Conservation (phyloP, 306 rosid species). For the Gleditsia sinensis region DNA sequence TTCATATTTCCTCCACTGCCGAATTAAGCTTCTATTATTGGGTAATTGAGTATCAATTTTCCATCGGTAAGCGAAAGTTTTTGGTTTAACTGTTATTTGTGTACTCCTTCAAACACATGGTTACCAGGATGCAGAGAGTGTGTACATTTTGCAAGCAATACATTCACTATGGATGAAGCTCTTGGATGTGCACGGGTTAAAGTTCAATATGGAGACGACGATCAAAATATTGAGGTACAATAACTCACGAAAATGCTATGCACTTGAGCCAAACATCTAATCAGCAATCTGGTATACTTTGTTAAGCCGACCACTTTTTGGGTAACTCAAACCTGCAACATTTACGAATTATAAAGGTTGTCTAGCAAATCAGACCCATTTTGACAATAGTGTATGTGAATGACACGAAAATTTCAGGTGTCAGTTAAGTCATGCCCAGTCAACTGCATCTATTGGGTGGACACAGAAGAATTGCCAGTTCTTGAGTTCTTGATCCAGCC, state of each 20-base stretch:
- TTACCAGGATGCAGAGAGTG: conserved; percentile 76
- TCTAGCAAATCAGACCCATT: no score
- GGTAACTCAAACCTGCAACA: no score
- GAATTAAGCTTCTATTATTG: background rate
- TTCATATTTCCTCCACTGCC: background rate
- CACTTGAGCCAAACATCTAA: background rate
- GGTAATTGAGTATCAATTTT: background rate
- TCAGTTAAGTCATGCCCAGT: conserved; percentile 78
- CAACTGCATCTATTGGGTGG: conserved; percentile 82
- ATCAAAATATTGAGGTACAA: conserved; percentile 62
- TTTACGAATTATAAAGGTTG: no score
- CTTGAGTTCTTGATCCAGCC: conserved; percentile 78
- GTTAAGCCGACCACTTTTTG: no score
- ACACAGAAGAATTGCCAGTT: conserved; percentile 54
- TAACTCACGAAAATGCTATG: background rate
- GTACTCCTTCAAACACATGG: background rate
- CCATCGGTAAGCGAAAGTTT: background rate
- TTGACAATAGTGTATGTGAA: no score
- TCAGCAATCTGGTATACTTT: no score
- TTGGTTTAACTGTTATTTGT: background rate
- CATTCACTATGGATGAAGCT: conserved; percentile 69
- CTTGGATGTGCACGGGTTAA: conserved; percentile 74
- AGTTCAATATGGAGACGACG: conserved; percentile 70
- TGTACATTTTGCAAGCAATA: conserved; percentile 65
- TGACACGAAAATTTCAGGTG: conserved; percentile 48